Base-by-base conservation (phyloP, 2,329 filamentous ascomycete species). In the Leptographium wingfieldii region DNA sequence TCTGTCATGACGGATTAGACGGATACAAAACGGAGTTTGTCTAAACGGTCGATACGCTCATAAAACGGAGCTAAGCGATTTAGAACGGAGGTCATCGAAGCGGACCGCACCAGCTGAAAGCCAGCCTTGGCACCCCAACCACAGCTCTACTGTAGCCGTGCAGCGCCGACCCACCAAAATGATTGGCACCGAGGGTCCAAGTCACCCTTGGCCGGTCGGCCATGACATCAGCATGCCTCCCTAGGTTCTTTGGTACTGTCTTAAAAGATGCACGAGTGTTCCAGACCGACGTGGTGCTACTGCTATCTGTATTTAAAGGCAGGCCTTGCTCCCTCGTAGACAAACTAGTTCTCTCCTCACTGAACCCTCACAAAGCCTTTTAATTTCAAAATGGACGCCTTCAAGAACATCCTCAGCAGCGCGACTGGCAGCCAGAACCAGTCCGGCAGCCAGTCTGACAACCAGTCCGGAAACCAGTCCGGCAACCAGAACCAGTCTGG, bases 351-450 rank as follows among this genome's bases (percentile, higher is more conserved):
- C 33, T 35, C 33, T 35, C 33, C 9, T 10, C 33, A 5, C 5
- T n/a, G 4, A 46, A 4, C 27, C 11, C 25, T 38, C 5, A 1
- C 40, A 16, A 46, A 56, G 11, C 27, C 29, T 35, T 53, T 38
- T 22, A 22, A 22, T 22, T 27, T 25, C 66, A 73, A 38, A 63
- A 83, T 83, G 80, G 79, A 83, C 67, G 79, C 78, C 67, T 66
- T 83, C 69, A 82, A 81, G 67, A 80, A 78, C 61, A 60, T 80
- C 60, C 68, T 60, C 55, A 52, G 25, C 56, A 53, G 43, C 12
- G 29, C 75, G 58, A 72, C 76, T 59, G 70, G 73, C 63, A 60
- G 61, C 40, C 59, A 67, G 55, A 65, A 65, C 71, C 61, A 62
- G 68, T 51, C n/a, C 0, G 22, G 11, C 51, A 53, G 29, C 49